A percentile compares a stretch with the other conserved stretches of the same genome.
Evolutionary conservation across 352 stramenopile species (phyloP).

Genomic region (Globisporangium iwayamae): DNA sequence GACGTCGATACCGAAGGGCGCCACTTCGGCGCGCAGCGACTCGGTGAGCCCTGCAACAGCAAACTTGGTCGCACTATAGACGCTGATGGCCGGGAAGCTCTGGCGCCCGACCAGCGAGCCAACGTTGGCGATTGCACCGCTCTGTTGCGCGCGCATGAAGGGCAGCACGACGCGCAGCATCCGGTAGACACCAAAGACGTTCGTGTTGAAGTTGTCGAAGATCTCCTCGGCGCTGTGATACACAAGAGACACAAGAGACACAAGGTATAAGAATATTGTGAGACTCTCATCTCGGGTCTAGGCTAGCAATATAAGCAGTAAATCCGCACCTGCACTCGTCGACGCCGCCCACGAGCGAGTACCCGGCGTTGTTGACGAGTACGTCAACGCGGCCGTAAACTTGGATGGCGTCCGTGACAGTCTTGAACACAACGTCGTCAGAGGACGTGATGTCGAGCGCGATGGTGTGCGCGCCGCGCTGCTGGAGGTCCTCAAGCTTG

Average conservation of each 20-base stretch:
- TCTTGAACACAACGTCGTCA: conserved; percentile 22
- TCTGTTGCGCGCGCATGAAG: conserved; percentile 31
- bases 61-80: conserved; percentile 45
- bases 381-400: conserved; percentile 34
- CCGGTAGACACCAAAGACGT: conserved; percentile 39
- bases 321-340: conserved; percentile 1
- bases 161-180: conserved; percentile 33
- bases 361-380: conserved; percentile 42
- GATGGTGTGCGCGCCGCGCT: conserved; percentile 24
- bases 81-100: conserved; percentile 22
- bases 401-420: conserved; percentile 12
- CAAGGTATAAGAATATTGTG: neutral
- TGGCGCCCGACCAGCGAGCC: conserved; percentile 34
- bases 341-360: conserved; percentile 25
- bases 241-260: neutral
- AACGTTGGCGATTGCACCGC: conserved; percentile 39
- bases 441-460: conserved; percentile 29
- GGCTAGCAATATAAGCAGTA: neutral
- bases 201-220: conserved; percentile 36
- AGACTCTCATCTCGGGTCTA: neutral
- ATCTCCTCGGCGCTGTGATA: conserved; percentile 27
- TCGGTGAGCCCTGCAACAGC: conserved; percentile 32
- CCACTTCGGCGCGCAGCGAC: conserved; percentile 30
- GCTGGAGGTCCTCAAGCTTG: conserved; percentile 26
- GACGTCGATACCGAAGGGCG: conserved; percentile 34